Evolutionary conservation across 805 yeast genomes (phyloP).

Genomic region (Isabelozyma rhagii): DNA sequence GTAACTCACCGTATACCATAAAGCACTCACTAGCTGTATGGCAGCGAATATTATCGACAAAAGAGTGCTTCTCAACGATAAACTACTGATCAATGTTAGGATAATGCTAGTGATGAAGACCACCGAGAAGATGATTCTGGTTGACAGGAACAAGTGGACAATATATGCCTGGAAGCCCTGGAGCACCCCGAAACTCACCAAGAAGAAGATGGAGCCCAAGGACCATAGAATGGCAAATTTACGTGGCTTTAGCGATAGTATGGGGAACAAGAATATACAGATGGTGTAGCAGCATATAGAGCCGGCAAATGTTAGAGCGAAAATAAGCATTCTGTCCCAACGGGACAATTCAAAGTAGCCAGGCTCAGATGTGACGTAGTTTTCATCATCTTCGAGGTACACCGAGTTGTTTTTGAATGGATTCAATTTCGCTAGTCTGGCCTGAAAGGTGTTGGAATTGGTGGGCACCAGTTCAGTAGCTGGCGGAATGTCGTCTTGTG

Average conservation of each 20-base stretch:
- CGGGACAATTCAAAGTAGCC: constrained; percentile 42
- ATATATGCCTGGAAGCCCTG: constrained; percentile 41
- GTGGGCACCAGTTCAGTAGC: constrained; percentile 5
- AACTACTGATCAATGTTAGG: constrained; percentile 36
- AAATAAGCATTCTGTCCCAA: constrained; percentile 47
- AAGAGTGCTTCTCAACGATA: constrained; percentile 33
- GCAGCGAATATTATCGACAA: constrained; percentile 40
- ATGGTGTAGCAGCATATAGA: constrained; percentile 38
- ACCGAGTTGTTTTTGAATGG: constrained; percentile 37
- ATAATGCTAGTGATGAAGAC: constrained; percentile 37
- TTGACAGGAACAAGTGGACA: constrained; percentile 40
- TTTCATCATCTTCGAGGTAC: constrained; percentile 40
- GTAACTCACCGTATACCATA: constrained; percentile 47
- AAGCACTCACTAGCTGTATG: constrained; percentile 36
- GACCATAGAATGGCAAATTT: constrained; percentile 49
- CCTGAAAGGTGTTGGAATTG: constrained; percentile 18
- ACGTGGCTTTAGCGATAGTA: constrained; percentile 39
- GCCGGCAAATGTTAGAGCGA: constrained; percentile 43
- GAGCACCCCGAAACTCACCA: constrained; percentile 44
- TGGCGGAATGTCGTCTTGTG: constrained; percentile 29
- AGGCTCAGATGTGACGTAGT: constrained; percentile 41
- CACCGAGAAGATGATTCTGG: constrained; percentile 36
- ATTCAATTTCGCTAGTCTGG: constrained; percentile 32
- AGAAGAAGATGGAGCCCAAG: constrained; percentile 42
- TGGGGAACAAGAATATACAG: constrained; percentile 42